Evolutionary conservation across 176 grass and related monocot genomes (phyloP).

Genomic region (Avena sativa): DNA sequence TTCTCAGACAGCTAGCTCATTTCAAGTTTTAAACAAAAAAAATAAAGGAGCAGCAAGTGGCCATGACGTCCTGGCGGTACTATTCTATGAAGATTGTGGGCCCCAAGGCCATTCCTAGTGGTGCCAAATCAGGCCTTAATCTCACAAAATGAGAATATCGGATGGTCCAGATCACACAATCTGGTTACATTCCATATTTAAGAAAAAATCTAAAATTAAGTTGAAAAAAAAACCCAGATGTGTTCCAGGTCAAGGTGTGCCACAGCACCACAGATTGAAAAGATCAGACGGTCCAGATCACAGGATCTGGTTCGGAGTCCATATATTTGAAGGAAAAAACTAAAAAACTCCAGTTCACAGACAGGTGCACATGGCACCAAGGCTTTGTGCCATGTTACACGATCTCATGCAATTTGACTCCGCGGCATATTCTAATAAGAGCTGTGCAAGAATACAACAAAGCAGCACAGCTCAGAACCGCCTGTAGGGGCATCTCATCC

Average conservation of each 20-base stretch:
- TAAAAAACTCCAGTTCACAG: constrained; percentile 45
- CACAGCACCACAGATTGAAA: constrained; percentile 18
- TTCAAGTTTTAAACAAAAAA: background rate
- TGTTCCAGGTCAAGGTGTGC: no score
- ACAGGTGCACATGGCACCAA: constrained; percentile 53
- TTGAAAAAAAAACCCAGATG: no score
- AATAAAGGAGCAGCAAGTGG: constrained; percentile 17
- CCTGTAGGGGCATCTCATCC: constrained; percentile 40
- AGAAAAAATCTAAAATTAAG: background rate
- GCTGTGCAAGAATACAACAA: constrained; percentile 45
- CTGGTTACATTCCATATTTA: background rate
- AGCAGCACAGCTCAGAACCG: constrained; percentile 46
- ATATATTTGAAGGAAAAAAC: background rate
- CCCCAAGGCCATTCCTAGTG: constrained; percentile 37
- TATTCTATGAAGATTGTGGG: constrained; percentile 32
- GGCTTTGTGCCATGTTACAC: background rate
- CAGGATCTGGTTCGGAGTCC: constrained; percentile 2
- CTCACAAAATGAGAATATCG: constrained; percentile 13
- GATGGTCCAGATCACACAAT: constrained; percentile 17
- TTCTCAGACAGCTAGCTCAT: background rate
- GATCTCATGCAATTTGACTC: constrained; percentile 31
- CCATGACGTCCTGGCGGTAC: constrained; percentile 11
- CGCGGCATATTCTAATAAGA: constrained; percentile 35
- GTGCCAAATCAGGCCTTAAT: constrained; percentile 9
- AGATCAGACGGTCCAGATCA: constrained; percentile 11